Conservation (phyloP, 768 basidiomycete species). For the Boletus barrowsii region DNA sequence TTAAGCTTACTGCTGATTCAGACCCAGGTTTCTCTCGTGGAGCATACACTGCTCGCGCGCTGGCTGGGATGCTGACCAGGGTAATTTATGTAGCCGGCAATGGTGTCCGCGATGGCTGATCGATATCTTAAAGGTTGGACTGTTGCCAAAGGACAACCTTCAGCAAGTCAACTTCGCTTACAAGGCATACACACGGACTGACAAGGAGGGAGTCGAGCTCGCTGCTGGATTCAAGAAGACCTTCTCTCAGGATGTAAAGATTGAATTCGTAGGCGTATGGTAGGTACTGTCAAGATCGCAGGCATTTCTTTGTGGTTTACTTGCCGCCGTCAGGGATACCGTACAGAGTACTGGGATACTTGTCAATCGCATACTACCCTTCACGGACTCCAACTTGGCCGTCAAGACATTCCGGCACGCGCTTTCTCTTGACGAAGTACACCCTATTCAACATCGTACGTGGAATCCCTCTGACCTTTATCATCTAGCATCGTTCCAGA, state of each 20-base stretch:
- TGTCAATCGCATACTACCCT: constrained; percentile 59
- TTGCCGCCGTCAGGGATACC: constrained; percentile 55
- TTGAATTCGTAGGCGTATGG: constrained; percentile 85
- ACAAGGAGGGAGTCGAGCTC: constrained; percentile 41
- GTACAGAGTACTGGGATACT: constrained; percentile 73
- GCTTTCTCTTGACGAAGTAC: constrained; percentile 71
- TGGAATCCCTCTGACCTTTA: constrained; percentile 7
- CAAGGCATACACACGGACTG: constrained; percentile 59
- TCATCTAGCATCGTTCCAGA: constrained; percentile 55
- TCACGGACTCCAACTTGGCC: constrained; percentile 56
- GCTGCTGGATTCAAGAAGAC: constrained; percentile 70
- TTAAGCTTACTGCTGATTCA: constrained; percentile 11
- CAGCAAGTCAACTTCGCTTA: constrained; percentile 76
- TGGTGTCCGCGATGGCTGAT: not conserved
- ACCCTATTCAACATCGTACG: not conserved
- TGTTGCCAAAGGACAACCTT: constrained; percentile 64
- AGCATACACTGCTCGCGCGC: constrained; percentile 63
- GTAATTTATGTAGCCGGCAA: constrained; percentile 29
- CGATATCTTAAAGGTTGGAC: constrained; percentile 50
- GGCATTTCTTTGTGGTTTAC: constrained; percentile 1
- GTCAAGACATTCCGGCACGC: constrained; percentile 78
- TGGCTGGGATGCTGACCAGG: constrained; percentile 74
- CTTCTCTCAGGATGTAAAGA: constrained; percentile 60
- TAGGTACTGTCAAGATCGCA: constrained; percentile 26
- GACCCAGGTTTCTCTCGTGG: constrained; percentile 71